Conservation (phyloP, 352 stramenopile species). For the Pythium periplocum region DNA sequence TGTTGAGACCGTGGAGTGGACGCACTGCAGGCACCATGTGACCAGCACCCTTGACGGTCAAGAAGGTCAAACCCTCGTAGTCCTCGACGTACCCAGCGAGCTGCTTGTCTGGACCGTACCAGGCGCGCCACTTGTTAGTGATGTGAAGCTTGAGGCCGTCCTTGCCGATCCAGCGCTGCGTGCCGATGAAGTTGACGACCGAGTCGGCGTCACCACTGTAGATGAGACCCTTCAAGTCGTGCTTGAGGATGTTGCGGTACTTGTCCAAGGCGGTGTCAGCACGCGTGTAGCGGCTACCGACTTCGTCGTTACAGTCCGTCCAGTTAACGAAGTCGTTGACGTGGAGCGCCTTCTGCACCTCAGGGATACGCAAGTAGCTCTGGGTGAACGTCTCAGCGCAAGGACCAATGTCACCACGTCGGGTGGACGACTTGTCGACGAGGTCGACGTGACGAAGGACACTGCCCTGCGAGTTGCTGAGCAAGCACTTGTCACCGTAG, state of each 20-base stretch:
- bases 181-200: slow-evolving; percentile 85
- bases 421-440: slow-evolving; percentile 16
- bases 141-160: slow-evolving; percentile 65
- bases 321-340: slow-evolving; percentile 36
- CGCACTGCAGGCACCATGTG: slow-evolving; percentile 86
- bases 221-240: slow-evolving; percentile 51
- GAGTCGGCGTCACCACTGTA: slow-evolving; percentile 79
- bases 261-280: slow-evolving; percentile 54
- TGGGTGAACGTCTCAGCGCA: slow-evolving; percentile 69
- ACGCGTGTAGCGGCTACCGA: slow-evolving; percentile 49
- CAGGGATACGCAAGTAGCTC: slow-evolving; percentile 46
- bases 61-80: slow-evolving; percentile 84
- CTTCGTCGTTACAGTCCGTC: slow-evolving; percentile 61
- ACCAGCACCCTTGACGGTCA: slow-evolving; percentile 89
- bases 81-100: slow-evolving; percentile 85
- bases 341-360: slow-evolving; percentile 64
- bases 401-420: slow-evolving; percentile 51
- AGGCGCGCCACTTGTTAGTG: slow-evolving; percentile 56
- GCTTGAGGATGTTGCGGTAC: slow-evolving; percentile 59
- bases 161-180: slow-evolving; percentile 79
- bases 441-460: slow-evolving; percentile 35
- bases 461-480: slow-evolving; percentile 49
- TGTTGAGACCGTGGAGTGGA: slow-evolving; percentile 65
- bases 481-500: slow-evolving; percentile 74
- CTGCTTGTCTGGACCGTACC: slow-evolving; percentile 75